phyloP scores from a whole-genome alignment of 2,329 filamentous ascomycete genomes.

The Zasmidium cellare region DNA sequence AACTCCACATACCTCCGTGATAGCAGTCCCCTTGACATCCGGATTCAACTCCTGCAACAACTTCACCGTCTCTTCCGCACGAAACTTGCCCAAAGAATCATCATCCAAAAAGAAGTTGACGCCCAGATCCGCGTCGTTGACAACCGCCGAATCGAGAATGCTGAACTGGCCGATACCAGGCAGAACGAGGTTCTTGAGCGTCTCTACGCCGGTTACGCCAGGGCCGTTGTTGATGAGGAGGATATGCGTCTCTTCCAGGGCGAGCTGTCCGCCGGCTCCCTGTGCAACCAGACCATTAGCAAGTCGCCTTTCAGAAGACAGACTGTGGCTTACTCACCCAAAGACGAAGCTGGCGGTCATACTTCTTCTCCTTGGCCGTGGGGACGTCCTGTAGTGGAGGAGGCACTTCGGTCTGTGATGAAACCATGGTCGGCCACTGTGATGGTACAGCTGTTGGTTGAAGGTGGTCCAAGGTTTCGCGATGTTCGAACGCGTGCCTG shows the following conservation, averaged over 20 bases:
- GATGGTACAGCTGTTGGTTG: neutral
- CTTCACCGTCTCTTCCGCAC: conserved; percentile 75
- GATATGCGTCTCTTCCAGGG: conserved; percentile 88
- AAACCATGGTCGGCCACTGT: conserved; percentile 13
- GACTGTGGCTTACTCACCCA: conserved; percentile 64
- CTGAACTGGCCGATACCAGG: conserved; percentile 91
- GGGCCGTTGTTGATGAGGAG: conserved; percentile 82
- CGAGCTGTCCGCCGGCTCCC: conserved; percentile 84
- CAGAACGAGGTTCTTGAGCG: conserved; percentile 94
- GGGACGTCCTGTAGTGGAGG: conserved; percentile 51
- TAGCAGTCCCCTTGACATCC: conserved; percentile 77
- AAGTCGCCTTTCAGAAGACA: no score
- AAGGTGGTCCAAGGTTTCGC: neutral
- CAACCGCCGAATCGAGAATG: conserved; percentile 76
- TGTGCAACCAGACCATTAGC: neutral
- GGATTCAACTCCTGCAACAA: conserved; percentile 87
- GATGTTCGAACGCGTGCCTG: neutral
- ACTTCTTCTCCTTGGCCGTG: conserved; percentile 65
- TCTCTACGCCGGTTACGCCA: conserved; percentile 86
- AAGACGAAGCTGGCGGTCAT: conserved; percentile 90
- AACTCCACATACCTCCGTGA: conserved; percentile 51
- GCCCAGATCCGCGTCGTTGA: conserved; percentile 81
- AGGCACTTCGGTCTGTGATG: conserved; percentile 37
- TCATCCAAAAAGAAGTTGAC: conserved; percentile 97
- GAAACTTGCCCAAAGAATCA: conserved; percentile 69